Evolutionary conservation across 148 eudicot genomes (phyloP), one percentile per base, ranked within the genome.

Genomic region (Cornus suecica): DNA sequence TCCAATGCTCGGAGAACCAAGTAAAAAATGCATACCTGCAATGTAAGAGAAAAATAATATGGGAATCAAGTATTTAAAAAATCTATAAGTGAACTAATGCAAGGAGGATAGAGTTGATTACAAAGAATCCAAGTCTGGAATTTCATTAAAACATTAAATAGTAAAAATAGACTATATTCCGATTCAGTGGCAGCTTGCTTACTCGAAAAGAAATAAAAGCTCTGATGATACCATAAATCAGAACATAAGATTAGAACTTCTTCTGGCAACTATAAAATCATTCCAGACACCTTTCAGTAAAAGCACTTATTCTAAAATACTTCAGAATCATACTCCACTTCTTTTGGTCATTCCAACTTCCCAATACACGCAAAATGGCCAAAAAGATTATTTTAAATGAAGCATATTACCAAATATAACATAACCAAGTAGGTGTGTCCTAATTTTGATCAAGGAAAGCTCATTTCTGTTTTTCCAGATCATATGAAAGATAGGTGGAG

Each of bases 1-100:
- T 95, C 99, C 60, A 95, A 97, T 77, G 97, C 99, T 78, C 99
- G 90, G 70, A 95, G 97, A 71, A 95, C 97, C 89, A 95, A 79
- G 81, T 95, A 95, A 78, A 92, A 95, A 77, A 95, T 86, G 86
- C 99, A 95, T 26, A 95, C 87, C 99, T 95, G 94, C 74, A 80
- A 76, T 20, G 30, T 5, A 34, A 34, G 41, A 34, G 8, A 34
- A 34, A 7, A 34, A 34, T 34, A 34, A 34, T 9, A 34, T 34
- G 41, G 41, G 41, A 34, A 34, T 34, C 41, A 34, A 34, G 41
- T 34, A 7, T 56, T 56, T 56, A n/a, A n/a, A n/a, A n/a, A n/a
- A n/a, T 5, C 0, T 5, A 18, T 2, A 18, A 56, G 22, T 24
- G 62, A 56, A 56, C 4, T 0, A 56, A 22, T n/a, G 62, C n/a